Percentiles rank a stretch among this genome's conserved stretches.
phyloP scores from a whole-genome alignment of 2,329 filamentous ascomycete genomes.

The Didymella pomorum region DNA sequence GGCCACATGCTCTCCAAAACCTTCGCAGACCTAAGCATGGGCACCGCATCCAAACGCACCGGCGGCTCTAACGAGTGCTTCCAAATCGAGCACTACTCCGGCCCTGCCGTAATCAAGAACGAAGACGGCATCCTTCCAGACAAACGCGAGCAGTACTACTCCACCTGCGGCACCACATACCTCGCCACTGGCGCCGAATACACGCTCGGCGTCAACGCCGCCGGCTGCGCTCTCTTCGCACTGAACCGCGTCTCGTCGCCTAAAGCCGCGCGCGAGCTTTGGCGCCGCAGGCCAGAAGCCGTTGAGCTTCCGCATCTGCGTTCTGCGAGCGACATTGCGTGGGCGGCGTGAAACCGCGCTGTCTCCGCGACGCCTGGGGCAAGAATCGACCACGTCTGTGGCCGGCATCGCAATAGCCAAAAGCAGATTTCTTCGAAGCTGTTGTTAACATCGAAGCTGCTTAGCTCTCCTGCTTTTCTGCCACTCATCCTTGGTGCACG shows the following conservation, averaged over 20 bases:
- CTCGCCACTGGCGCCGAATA: constrained; percentile 22
- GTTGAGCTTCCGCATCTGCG: constrained; percentile 31
- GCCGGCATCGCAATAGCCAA: background rate
- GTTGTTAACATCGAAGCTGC: no score
- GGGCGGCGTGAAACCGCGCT: constrained; percentile 31
- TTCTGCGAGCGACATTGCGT: constrained; percentile 30
- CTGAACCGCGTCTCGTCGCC: constrained; percentile 14
- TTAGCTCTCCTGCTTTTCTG: no score
- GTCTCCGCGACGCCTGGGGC: background rate
- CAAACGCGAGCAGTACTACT: constrained; percentile 24
- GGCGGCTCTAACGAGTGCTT: constrained; percentile 29
- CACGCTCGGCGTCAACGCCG: constrained; percentile 22
- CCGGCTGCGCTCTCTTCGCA: constrained; percentile 21
- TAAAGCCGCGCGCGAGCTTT: constrained; percentile 20
- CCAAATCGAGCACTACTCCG: constrained; percentile 23
- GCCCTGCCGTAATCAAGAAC: constrained; percentile 17
- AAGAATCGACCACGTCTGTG: background rate
- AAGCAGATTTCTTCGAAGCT: background rate
- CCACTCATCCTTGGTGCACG: no score
- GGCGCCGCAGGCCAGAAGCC: constrained; percentile 10
- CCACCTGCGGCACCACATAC: constrained; percentile 19
- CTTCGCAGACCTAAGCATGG: constrained; percentile 18
- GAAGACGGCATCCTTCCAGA: background rate
- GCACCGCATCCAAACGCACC: constrained; percentile 15
- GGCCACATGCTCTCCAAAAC: constrained; percentile 17